phyloP scores from a whole-genome alignment of 164 flowering plant species.

The Vitis labrusca region DNA sequence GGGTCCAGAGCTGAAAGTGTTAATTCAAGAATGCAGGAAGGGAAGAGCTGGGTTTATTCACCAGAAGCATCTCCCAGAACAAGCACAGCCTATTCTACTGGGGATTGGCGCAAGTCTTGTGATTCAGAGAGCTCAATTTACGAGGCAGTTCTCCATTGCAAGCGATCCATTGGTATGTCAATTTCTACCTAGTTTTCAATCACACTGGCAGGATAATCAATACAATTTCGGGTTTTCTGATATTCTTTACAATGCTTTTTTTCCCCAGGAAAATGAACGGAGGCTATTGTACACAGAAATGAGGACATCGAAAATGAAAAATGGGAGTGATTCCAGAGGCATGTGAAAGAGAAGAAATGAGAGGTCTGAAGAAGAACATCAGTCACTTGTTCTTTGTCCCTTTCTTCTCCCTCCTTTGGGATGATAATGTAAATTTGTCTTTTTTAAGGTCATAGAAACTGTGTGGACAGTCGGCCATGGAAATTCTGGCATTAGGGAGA shows the following conservation, averaged over 20 bases:
- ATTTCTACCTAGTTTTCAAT: not conserved
- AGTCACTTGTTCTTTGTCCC: slow-evolving; percentile 25
- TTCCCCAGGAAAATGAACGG: slow-evolving; percentile 30
- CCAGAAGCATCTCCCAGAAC: slow-evolving; percentile 41
- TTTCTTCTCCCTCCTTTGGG: slow-evolving; percentile 9
- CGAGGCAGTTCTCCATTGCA: slow-evolving; percentile 77
- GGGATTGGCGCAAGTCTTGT: slow-evolving; percentile 53
- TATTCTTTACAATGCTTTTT: not conserved
- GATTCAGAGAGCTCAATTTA: slow-evolving; percentile 70
- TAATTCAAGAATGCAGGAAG: slow-evolving; percentile 9
- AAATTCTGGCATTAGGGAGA: slow-evolving; percentile 9
- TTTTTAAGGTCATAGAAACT: slow-evolving; percentile 10
- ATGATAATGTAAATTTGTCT: slow-evolving; percentile 22
- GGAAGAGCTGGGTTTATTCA: slow-evolving; percentile 27
- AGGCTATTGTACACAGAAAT: slow-evolving; percentile 9
- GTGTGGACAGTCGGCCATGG: slow-evolving; percentile 16
- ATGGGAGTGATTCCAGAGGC: not conserved
- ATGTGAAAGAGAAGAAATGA: slow-evolving; percentile 18
- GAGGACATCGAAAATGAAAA: not conserved
- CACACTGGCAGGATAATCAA: too few relatives aligned
- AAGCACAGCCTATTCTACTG: slow-evolving; percentile 44
- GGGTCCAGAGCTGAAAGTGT: slow-evolving; percentile 16
- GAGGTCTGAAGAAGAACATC: slow-evolving; percentile 15
- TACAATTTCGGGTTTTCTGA: not conserved
- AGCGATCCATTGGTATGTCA: slow-evolving; percentile 49